Evolutionary conservation across 2,329 filamentous ascomycete genomes (phyloP), one percentile per base, ranked within the genome.

Genomic region (Aspergillus nomiae): DNA sequence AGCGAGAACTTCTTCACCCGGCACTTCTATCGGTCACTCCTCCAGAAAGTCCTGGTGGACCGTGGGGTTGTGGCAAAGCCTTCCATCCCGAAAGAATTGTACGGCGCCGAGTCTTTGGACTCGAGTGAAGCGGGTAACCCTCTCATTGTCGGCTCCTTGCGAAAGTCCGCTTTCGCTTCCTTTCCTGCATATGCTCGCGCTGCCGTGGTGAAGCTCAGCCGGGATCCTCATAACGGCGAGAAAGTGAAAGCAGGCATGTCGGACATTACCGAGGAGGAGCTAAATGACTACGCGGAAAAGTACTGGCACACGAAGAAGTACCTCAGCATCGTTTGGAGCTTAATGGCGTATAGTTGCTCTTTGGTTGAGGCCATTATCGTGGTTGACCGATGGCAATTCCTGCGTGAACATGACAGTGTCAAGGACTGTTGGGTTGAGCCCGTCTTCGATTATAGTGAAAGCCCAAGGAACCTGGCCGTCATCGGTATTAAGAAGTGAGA

Each of bases 271-370:
- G 92, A 96, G 69, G 89, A 89, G 45, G 89, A 94, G 66, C 89
- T 98, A 55, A 82, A 84, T 11, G 77, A 70, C 16, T 99, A 98
- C 75, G 90, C 91, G 71, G 72, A 75, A 11, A 75, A 78, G 48
- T 97, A 90, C 77, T 75, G 76, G 34, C 83, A 84, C 45, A 84
- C 90, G 60, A 92, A 90, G 80, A 91, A 92, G 70, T 90, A 97
- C 73, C 80, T 99, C 45, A 92, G 90, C 72, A 85, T 96, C 9
- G 87, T 96, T 63, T 99, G 95, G 95, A 92, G 88, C 69, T 77
- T 99, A 71, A 99, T 99, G 94, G 94, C 95, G 1, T 97, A 97
- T 72, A 96, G 92, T 76, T 94, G 94, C 3, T 88, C 88, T 24
- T 90, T 97, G 4, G 89, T 96, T 2, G 95, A 99, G 81, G 92